Evolutionary conservation across 306 rosid genomes (phyloP).

Genomic region (Medicago truncatula): MtrunA17r5.0-ANR NC_053042.1:34921001-34921500

Average conservation of each 20-base stretch:
- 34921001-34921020: conserved; percentile 57
- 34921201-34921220: conserved; percentile 95
- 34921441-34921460: not conserved
- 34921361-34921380: not conserved
- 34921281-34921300: conserved; percentile 37
- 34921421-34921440: not conserved
- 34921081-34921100: conserved; percentile 82
- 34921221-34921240: conserved; percentile 74
- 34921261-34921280: conserved; percentile 21
- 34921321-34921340: conserved; percentile 5
- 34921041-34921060: conserved; percentile 67
- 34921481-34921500: conserved; percentile 4
- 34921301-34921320: conserved; percentile 37
- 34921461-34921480: conserved; percentile 32
- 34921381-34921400: conserved; percentile 5
- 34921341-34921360: conserved; percentile 12
- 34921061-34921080: conserved; percentile 81
- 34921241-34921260: conserved; percentile 45
- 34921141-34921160: conserved; percentile 70
- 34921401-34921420: conserved; percentile 19
- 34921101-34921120: conserved; percentile 60
- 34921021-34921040: conserved; percentile 49
- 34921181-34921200: conserved; percentile 83
- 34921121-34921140: conserved; percentile 69
- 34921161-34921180: conserved; percentile 82